A percentile compares a stretch with the other conserved stretches of the same genome.
Conservation (phyloP, 2,329 filamentous ascomycete genomes). For the Simplicillium sp. region DNA sequence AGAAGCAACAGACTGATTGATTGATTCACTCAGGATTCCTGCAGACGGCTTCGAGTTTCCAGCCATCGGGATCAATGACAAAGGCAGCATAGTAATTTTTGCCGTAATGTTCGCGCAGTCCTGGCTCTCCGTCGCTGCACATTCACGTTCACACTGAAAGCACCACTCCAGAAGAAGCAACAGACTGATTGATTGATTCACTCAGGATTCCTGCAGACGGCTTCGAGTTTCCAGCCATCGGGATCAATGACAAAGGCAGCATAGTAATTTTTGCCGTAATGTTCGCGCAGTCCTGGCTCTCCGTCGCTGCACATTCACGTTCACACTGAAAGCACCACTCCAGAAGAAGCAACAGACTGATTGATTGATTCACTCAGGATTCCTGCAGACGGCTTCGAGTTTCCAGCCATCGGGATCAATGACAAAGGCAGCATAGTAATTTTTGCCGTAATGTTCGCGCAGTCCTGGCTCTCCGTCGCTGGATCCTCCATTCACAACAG, state of each 20-base stretch:
- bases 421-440: constrained; percentile 23
- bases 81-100: constrained; percentile 21
- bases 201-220: constrained; percentile 11
- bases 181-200: neutral
- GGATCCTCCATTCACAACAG: constrained; percentile 15
- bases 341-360: constrained; percentile 3
- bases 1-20: constrained; percentile 1
- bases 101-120: constrained; percentile 19
- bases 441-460: constrained; percentile 18
- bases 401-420: constrained; percentile 21
- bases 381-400: constrained; percentile 19
- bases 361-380: neutral
- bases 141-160: too few relatives aligned
- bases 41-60: constrained; percentile 21
- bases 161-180: too few relatives aligned
- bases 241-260: constrained; percentile 23
- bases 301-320: too few relatives aligned
- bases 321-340: too few relatives aligned
- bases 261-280: constrained; percentile 20
- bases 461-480: constrained; percentile 19
- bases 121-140: too few relatives aligned
- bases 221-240: too few relatives aligned
- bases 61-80: constrained; percentile 20
- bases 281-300: constrained; percentile 12
- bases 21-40: neutral